Conservation (phyloP, 2,329 filamentous ascomycete genomes). For the Coniochaeta sp. region DNA sequence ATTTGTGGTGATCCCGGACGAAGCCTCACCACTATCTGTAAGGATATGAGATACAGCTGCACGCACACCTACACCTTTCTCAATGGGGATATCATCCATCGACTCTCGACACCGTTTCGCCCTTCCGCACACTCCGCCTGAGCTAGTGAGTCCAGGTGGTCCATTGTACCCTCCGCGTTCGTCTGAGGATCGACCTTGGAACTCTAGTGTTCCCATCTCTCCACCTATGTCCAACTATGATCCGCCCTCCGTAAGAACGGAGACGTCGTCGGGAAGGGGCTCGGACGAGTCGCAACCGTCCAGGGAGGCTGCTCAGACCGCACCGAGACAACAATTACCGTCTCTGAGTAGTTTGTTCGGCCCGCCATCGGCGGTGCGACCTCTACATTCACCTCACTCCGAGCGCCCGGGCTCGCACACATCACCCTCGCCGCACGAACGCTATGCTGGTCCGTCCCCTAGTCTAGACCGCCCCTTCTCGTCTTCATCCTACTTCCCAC, state of each 20-base stretch:
- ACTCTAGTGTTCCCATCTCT: conserved; percentile 35
- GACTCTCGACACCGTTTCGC: conserved; percentile 43
- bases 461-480: conserved; percentile 28
- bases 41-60: conserved; percentile 11
- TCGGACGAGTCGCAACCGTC: conserved; percentile 28
- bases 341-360: conserved; percentile 52
- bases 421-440: conserved; percentile 40
- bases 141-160: conserved; percentile 44
- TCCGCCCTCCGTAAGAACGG: conserved; percentile 32
- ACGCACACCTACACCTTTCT: conserved; percentile 21
- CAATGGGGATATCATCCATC: conserved; percentile 50
- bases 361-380: conserved; percentile 34
- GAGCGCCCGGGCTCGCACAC: conserved; percentile 37
- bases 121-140: conserved; percentile 47
- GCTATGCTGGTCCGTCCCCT: conserved; percentile 26
- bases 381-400: conserved; percentile 36
- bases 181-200: conserved; percentile 38
- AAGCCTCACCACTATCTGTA: neutral
- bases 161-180: conserved; percentile 37
- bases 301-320: conserved; percentile 22
- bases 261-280: conserved; percentile 34
- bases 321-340: conserved; percentile 42
- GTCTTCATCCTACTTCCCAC: conserved; percentile 41
- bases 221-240: conserved; percentile 55
- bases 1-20: neutral